Base-by-base conservation (phyloP, 2,329 filamentous ascomycete species). In the Paecilomyces sp. region DNA sequence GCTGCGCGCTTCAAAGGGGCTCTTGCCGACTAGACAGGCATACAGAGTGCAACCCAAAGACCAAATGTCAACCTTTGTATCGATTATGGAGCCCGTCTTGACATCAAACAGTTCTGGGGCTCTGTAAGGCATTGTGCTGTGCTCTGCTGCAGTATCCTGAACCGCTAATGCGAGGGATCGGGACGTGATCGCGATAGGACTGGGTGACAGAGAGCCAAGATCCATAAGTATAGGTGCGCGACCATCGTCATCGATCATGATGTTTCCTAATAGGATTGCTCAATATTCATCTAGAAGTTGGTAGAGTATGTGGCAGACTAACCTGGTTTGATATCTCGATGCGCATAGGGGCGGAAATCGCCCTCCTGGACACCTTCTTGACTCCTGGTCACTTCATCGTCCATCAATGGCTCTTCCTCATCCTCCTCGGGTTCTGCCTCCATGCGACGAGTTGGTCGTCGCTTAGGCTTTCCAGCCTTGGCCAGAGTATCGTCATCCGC, bases 31-130 rank as follows among this genome's bases (percentile, higher is more conserved):
- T 9, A 99, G 83, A 70, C 94, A 97, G 41, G 94, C 94, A 76
- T 96, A 99, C 53, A 99, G 82, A n/a, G 94, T 97, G 80, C 94
- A 97, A 57, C 94, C 94, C 24, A 99, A 79, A 15, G 91, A 96
- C 94, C 94, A 99, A 65, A 99, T 96, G 75, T 99, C 94, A 50
- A 96, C 91, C 73, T 97, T 97, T 12, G 92, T 96, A 76, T 97
- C 94, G 70, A 99, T 89, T 56, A 91, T 85, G 55, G 88, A 88
- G 63, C 91, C 93, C 2, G 92, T 97, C 77, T 96, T 96, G 59
- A 97, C 94, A 74, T 99, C 94, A 76, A 99, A 99, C 62, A 99
- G 87, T 77, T 99, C 94, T 0, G 94, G 94, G 1, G 94, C 94
- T 61, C 94, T 91, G 78, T 99, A 99, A 0, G 94, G 92, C 93